Conservation (phyloP, 768 basidiomycete species). For the Rubroboletus pulcherrimus region DNA sequence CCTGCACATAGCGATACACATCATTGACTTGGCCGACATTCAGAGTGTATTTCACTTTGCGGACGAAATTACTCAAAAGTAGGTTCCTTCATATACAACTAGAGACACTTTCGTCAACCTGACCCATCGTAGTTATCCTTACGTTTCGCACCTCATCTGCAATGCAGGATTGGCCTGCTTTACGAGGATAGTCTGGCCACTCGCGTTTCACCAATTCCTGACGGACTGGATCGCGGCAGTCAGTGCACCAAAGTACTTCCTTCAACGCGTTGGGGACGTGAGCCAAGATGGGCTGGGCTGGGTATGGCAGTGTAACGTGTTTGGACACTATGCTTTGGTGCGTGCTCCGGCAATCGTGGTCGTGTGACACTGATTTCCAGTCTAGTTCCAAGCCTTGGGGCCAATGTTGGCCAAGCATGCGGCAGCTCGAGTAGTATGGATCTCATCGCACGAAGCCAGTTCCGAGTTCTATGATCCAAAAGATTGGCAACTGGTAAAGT, state of each 20-base stretch:
- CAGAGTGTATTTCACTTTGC: constrained; percentile 61
- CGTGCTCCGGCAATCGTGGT: constrained; percentile 24
- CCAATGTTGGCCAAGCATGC: constrained; percentile 46
- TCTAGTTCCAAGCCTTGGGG: constrained; percentile 62
- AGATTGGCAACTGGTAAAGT: constrained; percentile 70
- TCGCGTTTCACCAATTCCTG: constrained; percentile 45
- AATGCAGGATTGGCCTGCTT: constrained; percentile 76
- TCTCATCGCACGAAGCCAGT: constrained; percentile 64
- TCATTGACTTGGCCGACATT: constrained; percentile 62
- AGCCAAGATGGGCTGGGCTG: constrained; percentile 71
- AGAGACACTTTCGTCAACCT: not conserved
- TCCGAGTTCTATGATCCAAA: constrained; percentile 51
- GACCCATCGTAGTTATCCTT: constrained; percentile 54
- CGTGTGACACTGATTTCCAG: constrained; percentile 1
- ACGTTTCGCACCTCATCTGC: constrained; percentile 75
- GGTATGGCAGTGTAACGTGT: constrained; percentile 84
- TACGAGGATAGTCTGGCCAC: constrained; percentile 47
- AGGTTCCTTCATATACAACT: constrained; percentile 17
- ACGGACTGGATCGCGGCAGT: constrained; percentile 43
- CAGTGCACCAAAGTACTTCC: constrained; percentile 52
- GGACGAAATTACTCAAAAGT: constrained; percentile 52
- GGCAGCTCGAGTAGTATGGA: constrained; percentile 66
- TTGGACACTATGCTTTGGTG: constrained; percentile 77
- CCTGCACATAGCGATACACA: constrained; percentile 55
- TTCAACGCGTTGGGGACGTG: constrained; percentile 54